Percentiles rank a stretch among this genome's conserved stretches.
phyloP scores from a whole-genome alignment of 2,329 filamentous ascomycete genomes.

The Pestalotiopsis sp. region DNA sequence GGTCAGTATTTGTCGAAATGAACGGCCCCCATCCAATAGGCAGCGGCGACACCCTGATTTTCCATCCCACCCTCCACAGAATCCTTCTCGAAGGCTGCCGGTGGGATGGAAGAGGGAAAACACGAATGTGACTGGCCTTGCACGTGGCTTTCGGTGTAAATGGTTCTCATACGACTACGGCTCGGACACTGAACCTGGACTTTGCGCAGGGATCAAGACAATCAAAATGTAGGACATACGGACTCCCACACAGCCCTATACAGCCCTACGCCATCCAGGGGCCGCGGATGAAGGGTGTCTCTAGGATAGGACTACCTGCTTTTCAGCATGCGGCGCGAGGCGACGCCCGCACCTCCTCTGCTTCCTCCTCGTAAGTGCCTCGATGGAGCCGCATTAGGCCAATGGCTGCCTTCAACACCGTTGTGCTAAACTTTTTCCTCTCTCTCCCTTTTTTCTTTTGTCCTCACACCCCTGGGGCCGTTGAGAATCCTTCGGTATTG shows the following conservation, averaged over 20 bases:
- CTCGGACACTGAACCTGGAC: not conserved
- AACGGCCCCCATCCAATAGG: not conserved
- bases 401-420: not conserved
- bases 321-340: not conserved
- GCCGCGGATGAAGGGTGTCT: not conserved
- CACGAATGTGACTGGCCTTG: not conserved
- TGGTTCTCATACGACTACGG: not conserved
- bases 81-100: not conserved
- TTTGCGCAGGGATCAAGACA: not conserved
- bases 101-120: not conserved
- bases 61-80: not conserved
- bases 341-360: not conserved
- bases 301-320: not conserved
- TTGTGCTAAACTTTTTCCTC: not conserved
- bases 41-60: not conserved
- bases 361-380: not conserved
- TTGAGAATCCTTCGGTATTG: constrained; percentile 5
- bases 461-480: not conserved
- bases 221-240: not conserved
- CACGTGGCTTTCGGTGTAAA: not conserved
- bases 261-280: not conserved
- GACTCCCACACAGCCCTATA: constrained; percentile 3
- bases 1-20: not conserved
- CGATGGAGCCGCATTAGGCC: not conserved
- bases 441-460: not conserved